Evolutionary conservation across 2,329 filamentous ascomycete species (phyloP).

Genomic region (Hypoxylon sp.): DNA sequence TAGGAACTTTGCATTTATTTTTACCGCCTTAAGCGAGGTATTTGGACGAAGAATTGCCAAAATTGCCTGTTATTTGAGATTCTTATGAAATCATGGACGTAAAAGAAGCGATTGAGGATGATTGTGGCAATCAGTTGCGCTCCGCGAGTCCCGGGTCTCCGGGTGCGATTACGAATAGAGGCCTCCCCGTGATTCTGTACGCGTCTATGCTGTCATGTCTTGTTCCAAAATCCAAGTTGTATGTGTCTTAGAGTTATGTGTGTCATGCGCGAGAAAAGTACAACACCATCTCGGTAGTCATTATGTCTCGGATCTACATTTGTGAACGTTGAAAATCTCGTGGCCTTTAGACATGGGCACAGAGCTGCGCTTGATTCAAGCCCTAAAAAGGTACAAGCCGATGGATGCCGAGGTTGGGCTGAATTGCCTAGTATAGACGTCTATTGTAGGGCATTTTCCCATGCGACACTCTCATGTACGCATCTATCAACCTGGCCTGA

Average conservation of each 20-base stretch:
- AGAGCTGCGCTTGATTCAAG: constrained; percentile 17
- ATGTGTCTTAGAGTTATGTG: constrained; percentile 22
- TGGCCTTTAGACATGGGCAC: constrained; percentile 25
- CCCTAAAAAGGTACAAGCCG: constrained; percentile 24
- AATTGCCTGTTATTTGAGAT: constrained; percentile 18
- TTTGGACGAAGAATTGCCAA: constrained; percentile 12
- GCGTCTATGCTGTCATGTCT: constrained; percentile 32
- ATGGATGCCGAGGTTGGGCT: constrained; percentile 14
- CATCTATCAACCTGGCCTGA: constrained; percentile 4
- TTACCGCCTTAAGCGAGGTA: neutral
- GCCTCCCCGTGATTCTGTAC: constrained; percentile 24
- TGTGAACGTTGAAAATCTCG: constrained; percentile 22
- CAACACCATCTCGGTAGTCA: constrained; percentile 38
- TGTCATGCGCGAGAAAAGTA: constrained; percentile 33
- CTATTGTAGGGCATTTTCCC: neutral
- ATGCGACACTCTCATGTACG: neutral
- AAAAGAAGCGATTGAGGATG: constrained; percentile 7
- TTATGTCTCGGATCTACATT: constrained; percentile 37
- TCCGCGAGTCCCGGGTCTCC: constrained; percentile 12
- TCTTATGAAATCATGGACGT: constrained; percentile 9
- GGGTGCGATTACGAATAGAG: constrained; percentile 22
- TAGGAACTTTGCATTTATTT: constrained; percentile 6
- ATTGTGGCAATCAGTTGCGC: constrained; percentile 28
- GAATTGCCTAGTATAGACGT: constrained; percentile 1
- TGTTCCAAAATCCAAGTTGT: constrained; percentile 20